Percentiles rank a stretch among this genome's conserved stretches.
Conservation (phyloP, 2,329 filamentous ascomycete genomes). For the Cladosporium cucumerinum region DNA sequence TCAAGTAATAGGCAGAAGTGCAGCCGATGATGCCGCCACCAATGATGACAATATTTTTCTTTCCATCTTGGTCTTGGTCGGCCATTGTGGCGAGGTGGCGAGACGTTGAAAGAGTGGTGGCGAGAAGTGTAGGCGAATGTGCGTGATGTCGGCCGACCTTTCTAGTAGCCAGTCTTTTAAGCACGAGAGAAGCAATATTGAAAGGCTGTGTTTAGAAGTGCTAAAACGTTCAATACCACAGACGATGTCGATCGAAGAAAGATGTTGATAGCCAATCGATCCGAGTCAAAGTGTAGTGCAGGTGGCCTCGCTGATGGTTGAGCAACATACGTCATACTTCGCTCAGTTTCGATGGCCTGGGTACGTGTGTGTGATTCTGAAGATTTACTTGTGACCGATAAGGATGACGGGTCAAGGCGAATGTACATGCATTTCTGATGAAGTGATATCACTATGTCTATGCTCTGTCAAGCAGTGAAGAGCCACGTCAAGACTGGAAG, state of each 20-base stretch:
- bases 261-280: neutral
- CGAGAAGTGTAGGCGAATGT: neutral
- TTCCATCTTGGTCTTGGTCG: conserved; percentile 19
- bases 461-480: neutral
- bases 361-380: no score
- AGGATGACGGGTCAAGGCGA: neutral
- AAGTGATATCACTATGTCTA: neutral
- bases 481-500: neutral
- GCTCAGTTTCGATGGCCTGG: neutral
- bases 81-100: conserved; percentile 28
- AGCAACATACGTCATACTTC: conserved; percentile 1
- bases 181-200: neutral
- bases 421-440: neutral
- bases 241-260: neutral
- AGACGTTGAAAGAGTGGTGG: neutral
- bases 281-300: no score
- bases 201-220: neutral
- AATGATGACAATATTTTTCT: conserved; percentile 36
- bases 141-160: neutral
- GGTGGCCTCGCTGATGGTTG: neutral
- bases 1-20: conserved; percentile 87
- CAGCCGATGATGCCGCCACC: conserved; percentile 91
- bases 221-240: neutral
- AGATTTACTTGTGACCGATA: no score
- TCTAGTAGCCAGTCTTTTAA: neutral